Evolutionary conservation across 805 yeast genomes (phyloP).

Genomic region (Suhomyces sp.): DNA sequence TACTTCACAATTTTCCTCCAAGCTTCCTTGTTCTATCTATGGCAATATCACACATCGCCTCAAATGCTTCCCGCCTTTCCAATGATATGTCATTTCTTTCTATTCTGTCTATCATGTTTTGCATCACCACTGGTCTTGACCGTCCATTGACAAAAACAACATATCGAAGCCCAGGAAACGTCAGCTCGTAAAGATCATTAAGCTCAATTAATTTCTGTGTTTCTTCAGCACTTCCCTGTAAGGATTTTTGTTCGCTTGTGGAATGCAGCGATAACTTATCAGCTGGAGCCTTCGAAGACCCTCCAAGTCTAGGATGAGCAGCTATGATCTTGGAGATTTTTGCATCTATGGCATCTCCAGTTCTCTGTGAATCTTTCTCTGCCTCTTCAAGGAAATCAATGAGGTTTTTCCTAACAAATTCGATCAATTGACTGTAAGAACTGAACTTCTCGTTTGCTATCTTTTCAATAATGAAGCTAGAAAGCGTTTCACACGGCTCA

Average conservation of each 20-base stretch:
- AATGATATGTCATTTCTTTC: constrained; percentile 46
- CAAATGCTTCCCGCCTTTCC: constrained; percentile 68
- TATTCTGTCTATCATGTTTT: constrained; percentile 37
- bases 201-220: constrained; percentile 48
- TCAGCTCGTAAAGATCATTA: constrained; percentile 61
- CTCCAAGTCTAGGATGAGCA: constrained; percentile 88
- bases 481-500: constrained; percentile 57
- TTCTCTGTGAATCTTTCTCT: constrained; percentile 21
- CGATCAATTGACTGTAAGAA: constrained; percentile 43
- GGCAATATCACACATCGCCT: constrained; percentile 93
- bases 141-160: constrained; percentile 91
- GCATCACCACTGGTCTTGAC: constrained; percentile 58
- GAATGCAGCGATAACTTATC: constrained; percentile 62
- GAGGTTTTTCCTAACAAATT: constrained; percentile 40
- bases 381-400: constrained; percentile 27
- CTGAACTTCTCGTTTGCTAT: constrained; percentile 16
- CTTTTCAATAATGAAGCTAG: constrained; percentile 31
- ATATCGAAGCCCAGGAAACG: constrained; percentile 68
- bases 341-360: constrained; percentile 19
- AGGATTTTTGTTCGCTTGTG: constrained; percentile 64
- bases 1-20: constrained; percentile 9
- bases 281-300: constrained; percentile 15
- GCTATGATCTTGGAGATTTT: constrained; percentile 60
- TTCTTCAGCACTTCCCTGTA: constrained; percentile 51
- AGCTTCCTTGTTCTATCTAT: constrained; percentile 67